Evolutionary conservation across 1,139 yeast species (phyloP), one percentile per base, ranked within the genome.

Genomic region (Yamadazyma oceani): DNA sequence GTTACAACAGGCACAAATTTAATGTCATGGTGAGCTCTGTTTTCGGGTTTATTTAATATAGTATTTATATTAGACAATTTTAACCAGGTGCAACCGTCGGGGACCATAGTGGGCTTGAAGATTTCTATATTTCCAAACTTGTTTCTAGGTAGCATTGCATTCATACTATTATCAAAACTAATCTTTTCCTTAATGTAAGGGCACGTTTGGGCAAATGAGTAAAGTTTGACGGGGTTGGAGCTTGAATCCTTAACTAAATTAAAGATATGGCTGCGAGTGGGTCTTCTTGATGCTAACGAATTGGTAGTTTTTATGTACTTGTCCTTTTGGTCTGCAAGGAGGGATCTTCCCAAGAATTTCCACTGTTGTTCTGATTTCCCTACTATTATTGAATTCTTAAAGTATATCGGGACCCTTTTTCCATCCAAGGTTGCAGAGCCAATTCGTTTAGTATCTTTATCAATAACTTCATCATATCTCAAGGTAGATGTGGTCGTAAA

Each of bases 341-440:
- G 46, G 5, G 70, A 63, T 32, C 73, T 45, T 1, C 71, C 73
- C 16, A 64, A 42, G 38, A 64, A 57, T 41, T 63, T 66, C 73
- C 73, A 67, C 36, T 64, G 72, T 16, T 57, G 60, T 36, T 55
- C 62, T 0, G 73, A 64, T 43, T 62, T 66, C 2, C 70, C 71
- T 3, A 57, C 57, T 7, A 56, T 31, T 2, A 66, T 42, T 8
- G 51, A 38, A 30, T 55, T 51, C 35, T 58, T 56, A 35, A 58
- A 59, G 42, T 48, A 66, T 0, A 66, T 54, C 1, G 51, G 45
- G 10, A 48, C 49, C 21, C 36, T 48, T 23, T 39, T 44, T 0
- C 46, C 43, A 17, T 50, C 52, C 0, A 60, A 39, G 6, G 33
- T 40, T 0, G 62, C 40, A 8, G 31, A 38, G 15, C 53, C 46